phyloP scores from a whole-genome alignment of 345 rosid genomes.

The Salix exigua region DNA sequence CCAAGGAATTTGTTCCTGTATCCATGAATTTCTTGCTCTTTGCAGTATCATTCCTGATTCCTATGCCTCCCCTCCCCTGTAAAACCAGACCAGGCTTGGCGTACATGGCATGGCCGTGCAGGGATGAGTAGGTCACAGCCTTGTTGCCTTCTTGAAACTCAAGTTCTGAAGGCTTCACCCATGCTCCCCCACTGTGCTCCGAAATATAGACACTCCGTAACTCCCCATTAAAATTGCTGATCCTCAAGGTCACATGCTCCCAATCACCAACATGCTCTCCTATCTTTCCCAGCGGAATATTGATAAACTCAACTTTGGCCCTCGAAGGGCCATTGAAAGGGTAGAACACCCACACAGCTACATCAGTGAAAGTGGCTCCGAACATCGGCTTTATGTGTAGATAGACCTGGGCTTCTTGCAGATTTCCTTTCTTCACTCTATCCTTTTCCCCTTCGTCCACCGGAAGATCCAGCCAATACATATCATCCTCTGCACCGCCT shows the following conservation, averaged over 20 bases:
- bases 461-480: slow-evolving; percentile 80
- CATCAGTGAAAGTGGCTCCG: slow-evolving; percentile 74
- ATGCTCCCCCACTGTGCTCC: slow-evolving; percentile 64
- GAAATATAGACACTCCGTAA: slow-evolving; percentile 51
- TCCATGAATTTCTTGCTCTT: slow-evolving; percentile 50
- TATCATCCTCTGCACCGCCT: slow-evolving; percentile 67
- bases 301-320: slow-evolving; percentile 60
- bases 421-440: slow-evolving; percentile 64
- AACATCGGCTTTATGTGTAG: slow-evolving; percentile 71
- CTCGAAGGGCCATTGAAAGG: slow-evolving; percentile 77
- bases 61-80: slow-evolving; percentile 55
- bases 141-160: slow-evolving; percentile 60
- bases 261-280: slow-evolving; percentile 89
- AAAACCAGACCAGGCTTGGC: slow-evolving; percentile 67
- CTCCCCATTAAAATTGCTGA: slow-evolving; percentile 76
- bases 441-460: slow-evolving; percentile 40
- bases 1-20: slow-evolving; percentile 32
- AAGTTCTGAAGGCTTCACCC: slow-evolving; percentile 62
- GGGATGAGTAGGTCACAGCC: slow-evolving; percentile 55
- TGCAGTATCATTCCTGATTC: slow-evolving; percentile 74
- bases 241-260: slow-evolving; percentile 77
- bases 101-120: slow-evolving; percentile 79
- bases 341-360: slow-evolving; percentile 71
- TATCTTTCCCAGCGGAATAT: slow-evolving; percentile 51
- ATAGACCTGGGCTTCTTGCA: slow-evolving; percentile 45